Base-by-base conservation (phyloP, 495 filamentous ascomycete species). In the Penicillium cosmopolitanum region DNA sequence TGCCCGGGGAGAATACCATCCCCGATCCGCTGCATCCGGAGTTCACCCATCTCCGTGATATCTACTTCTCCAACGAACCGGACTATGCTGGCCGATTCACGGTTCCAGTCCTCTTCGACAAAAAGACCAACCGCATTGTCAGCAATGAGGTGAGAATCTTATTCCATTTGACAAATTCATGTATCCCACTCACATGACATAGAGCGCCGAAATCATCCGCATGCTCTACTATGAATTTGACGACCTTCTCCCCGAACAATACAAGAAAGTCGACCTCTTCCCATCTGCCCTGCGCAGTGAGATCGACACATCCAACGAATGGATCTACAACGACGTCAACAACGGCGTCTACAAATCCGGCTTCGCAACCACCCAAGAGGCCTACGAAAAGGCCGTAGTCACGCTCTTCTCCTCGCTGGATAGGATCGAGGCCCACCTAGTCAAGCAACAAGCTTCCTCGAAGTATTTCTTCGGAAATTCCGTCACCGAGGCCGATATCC, bases 311-410 rank as follows among this genome's bases (percentile, higher is more conserved):
- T 75, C 87, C 55, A 95, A 95, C 69, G 84, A 85, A 33, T 96
- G 91, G 91, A 87, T 88, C 57, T 95, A 95, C 74, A 82, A 90
- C 65, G 84, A 89, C 58, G 80, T 96, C 69, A 96, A 96, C 72
- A 93, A 93, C 68, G 92, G 91, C 38, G 90, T 96, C 34, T 96
- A 96, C 78, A 89, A 88, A 69, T 80, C 80, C 61, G 87, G 87
- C 46, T 89, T 89, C 71, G 87, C 87, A 38, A 88, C 85, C 5
- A 87, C 85, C 1, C 87, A 96, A 78, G 85, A 87, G 69, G 90
- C 89, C 35, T 96, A 96, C 71, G 87, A 89, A 57, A 80, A 81
- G 33, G 82, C 84, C 54, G 85, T 94, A 0, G 74, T 62, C 1
- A 80, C 77, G 2, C 84, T 96, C 33, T 96, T 96, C 74, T 72